Conservation (phyloP, 768 basidiomycete species). For the Multifurca ochricompacta region DNA sequence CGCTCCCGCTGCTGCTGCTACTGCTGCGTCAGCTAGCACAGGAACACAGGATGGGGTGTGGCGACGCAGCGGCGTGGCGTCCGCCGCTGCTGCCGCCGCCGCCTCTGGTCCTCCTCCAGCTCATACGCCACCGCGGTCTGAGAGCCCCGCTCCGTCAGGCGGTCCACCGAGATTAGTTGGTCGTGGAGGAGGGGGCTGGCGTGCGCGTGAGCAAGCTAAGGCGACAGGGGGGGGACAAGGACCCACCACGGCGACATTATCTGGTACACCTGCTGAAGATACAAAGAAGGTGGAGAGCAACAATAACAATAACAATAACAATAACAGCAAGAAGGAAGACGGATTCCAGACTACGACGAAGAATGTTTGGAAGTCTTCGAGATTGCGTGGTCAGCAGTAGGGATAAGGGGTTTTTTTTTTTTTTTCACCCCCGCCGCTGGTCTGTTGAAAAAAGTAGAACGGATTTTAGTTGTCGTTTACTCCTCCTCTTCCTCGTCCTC, state of each 20-base stretch:
- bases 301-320: too few relatives aligned
- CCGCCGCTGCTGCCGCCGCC: slow-evolving; percentile 4
- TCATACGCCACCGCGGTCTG: slow-evolving; percentile 39
- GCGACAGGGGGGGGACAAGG: too few relatives aligned
- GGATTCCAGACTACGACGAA: slow-evolving; percentile 68
- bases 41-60: slow-evolving; percentile 25
- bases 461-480: too few relatives aligned
- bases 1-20: slow-evolving; percentile 25
- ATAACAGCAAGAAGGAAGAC: too few relatives aligned
- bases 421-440: not conserved
- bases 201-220: slow-evolving; percentile 46
- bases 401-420: not conserved
- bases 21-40: slow-evolving; percentile 26
- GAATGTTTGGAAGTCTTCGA: slow-evolving; percentile 30
- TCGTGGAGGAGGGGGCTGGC: slow-evolving; percentile 43
- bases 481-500: too few relatives aligned
- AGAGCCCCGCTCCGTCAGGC: slow-evolving; percentile 38
- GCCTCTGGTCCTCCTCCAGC: slow-evolving; percentile 22
- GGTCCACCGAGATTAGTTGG: slow-evolving; percentile 25
- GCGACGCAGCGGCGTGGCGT: slow-evolving; percentile 14
- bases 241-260: slow-evolving; percentile 22
- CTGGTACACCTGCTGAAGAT: not conserved
- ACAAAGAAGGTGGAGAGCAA: slow-evolving; percentile 36
- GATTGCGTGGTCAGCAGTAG: slow-evolving; percentile 18
- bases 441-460: too few relatives aligned